A percentile compares a stretch with the other conserved stretches of the same genome.
Evolutionary conservation across 768 basidiomycete genomes (phyloP).

Genomic region (Boletus insuetus): DNA sequence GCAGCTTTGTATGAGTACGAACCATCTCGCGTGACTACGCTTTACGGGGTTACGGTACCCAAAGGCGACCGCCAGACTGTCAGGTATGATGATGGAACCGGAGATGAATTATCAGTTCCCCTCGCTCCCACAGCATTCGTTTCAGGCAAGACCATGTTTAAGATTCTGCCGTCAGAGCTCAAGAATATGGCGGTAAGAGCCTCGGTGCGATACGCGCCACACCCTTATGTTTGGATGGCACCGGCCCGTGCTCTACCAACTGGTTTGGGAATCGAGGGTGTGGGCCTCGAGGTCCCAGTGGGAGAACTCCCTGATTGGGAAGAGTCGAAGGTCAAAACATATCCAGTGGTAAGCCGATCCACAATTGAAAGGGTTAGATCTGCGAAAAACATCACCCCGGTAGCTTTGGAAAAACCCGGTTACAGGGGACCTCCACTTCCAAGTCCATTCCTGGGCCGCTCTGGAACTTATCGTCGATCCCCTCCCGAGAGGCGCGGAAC

Average conservation of each 20-base stretch:
- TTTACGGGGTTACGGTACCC: slow-evolving; percentile 76
- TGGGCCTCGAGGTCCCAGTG: slow-evolving; percentile 65
- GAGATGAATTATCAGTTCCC: slow-evolving; percentile 77
- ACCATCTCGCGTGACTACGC: slow-evolving; percentile 79
- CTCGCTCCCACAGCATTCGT: slow-evolving; percentile 84
- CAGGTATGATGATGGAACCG: slow-evolving; percentile 82
- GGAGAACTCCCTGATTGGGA: slow-evolving; percentile 77
- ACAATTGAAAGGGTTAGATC: neutral
- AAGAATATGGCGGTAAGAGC: slow-evolving; percentile 79
- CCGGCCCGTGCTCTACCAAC: slow-evolving; percentile 69
- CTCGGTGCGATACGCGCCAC: slow-evolving; percentile 75
- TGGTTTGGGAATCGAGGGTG: slow-evolving; percentile 77
- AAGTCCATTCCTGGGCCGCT: slow-evolving; percentile 81
- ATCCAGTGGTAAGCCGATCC: slow-evolving; percentile 51
- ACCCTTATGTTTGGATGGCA: slow-evolving; percentile 90
- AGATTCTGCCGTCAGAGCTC: slow-evolving; percentile 63
- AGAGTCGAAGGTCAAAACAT: slow-evolving; percentile 66
- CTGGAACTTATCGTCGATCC: slow-evolving; percentile 66
- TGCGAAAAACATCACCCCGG: neutral
- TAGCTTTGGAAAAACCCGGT: slow-evolving; percentile 91
- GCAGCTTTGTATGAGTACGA: slow-evolving; percentile 75
- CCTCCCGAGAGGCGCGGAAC: slow-evolving; percentile 55
- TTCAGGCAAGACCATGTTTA: slow-evolving; percentile 82
- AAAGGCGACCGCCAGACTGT: slow-evolving; percentile 47
- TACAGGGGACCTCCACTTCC: slow-evolving; percentile 80